phyloP scores from a whole-genome alignment of 2,329 filamentous ascomycete species.

The Nemania diffusa region DNA sequence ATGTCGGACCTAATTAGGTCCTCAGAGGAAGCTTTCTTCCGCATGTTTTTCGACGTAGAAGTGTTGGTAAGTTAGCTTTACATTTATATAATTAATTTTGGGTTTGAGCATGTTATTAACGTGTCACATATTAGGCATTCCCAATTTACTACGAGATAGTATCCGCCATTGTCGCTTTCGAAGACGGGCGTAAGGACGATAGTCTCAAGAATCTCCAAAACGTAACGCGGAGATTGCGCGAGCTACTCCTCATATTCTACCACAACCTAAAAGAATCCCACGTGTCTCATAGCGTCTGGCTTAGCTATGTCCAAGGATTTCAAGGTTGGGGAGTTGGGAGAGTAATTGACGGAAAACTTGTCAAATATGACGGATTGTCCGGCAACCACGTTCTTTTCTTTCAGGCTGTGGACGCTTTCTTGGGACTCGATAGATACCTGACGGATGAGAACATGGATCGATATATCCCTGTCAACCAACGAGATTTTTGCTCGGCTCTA shows the following conservation, averaged over 20 bases:
- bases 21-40: no score
- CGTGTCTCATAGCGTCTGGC: no score
- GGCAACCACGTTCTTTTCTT: not conserved
- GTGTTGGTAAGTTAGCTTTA: no score
- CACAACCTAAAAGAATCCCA: not conserved
- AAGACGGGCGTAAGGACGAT: slow-evolving; percentile 34
- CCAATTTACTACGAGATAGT: slow-evolving; percentile 48
- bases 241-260: slow-evolving; percentile 33
- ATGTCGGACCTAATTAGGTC: no score
- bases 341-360: not conserved
- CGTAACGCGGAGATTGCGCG: slow-evolving; percentile 38
- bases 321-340: not conserved
- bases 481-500: slow-evolving; percentile 41
- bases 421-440: slow-evolving; percentile 50
- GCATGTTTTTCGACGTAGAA: no score
- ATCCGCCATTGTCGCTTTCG: slow-evolving; percentile 41
- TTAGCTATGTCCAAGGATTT: not conserved
- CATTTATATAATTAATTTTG: no score
- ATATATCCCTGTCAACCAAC: slow-evolving; percentile 45
- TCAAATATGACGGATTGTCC: not conserved
- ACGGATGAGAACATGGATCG: slow-evolving; percentile 26
- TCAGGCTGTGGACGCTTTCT: slow-evolving; percentile 41
- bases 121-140: no score
- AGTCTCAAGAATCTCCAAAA: slow-evolving; percentile 38
- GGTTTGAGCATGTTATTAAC: no score